Evolutionary conservation across 495 filamentous ascomycete genomes (phyloP), one percentile per base, ranked within the genome.

Genomic region (Daldinia loculata): DNA sequence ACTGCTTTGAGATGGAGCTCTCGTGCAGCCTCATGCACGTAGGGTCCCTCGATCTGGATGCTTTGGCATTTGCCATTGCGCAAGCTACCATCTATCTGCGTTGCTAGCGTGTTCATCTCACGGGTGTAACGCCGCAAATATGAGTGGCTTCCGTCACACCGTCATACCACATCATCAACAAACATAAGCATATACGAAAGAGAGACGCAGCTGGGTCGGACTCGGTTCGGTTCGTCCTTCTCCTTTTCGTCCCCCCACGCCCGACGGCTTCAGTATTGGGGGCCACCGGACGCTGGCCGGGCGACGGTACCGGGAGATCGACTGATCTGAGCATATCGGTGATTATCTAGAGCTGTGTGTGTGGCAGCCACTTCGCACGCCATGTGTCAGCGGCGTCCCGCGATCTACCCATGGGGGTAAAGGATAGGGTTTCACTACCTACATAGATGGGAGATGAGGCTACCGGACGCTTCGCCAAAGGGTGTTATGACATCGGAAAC

Each of bases 301-400:
- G 61, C 43, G 55, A 9, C 17, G 45, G 8, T 61, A 56, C 24
- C 26, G 24, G 30, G 43, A 1, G 24, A 22, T 61, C 11, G 30
- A 4, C 29, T 52, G 30, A 38, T 27, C 34, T 27, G 50, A 34
- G 39, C 26, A 41, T 56, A 17, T 65, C 52, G 52, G 39, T 12
- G 43, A 41, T 57, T 22, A 30, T 48, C 43, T 48, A 26, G 38
- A 57, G 14, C 30, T 39, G 38, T 36, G 41, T 34, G n/a, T 39
- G 32, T 24, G 55, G 32, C 24, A 30, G 50, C 50, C 27, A 24
- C 55, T 12, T 68, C 29, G 52, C 24, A 57, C 14, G 39, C 36
- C n/a, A 50, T 62, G 60, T 60, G 66, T 68, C 66, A 68, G 60
- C 39, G 58, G 51, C 66, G 57, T 39, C 17, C n/a, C n/a, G 51